Conservation (phyloP, 2,329 filamentous ascomycete species). For the Ophiocordyceps robertsii region DNA sequence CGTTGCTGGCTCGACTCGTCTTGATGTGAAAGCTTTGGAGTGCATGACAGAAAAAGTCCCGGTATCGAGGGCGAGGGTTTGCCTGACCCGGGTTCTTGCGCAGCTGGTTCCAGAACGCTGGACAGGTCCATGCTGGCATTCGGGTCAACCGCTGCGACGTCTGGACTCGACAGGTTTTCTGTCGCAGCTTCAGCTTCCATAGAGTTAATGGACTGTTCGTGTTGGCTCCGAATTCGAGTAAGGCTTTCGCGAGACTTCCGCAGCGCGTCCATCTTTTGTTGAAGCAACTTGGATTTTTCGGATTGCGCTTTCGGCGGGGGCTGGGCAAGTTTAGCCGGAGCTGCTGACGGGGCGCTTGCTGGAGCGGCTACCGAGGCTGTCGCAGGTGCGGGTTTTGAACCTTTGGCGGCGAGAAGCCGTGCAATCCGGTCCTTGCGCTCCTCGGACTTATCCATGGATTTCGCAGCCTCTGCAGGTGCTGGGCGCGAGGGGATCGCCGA, state of each 20-base stretch:
- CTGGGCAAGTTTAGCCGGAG: constrained; percentile 4
- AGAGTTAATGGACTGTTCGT: not conserved
- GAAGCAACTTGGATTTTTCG: constrained; percentile 59
- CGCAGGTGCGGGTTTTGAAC: constrained; percentile 31
- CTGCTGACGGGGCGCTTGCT: constrained; percentile 2
- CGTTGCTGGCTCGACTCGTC: constrained; percentile 20
- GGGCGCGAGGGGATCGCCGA: not conserved
- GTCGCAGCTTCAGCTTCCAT: not conserved
- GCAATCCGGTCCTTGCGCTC: constrained; percentile 68
- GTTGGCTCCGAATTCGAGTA: constrained; percentile 13
- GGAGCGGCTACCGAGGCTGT: constrained; percentile 4
- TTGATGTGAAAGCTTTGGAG: constrained; percentile 10
- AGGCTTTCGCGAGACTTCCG: constrained; percentile 40
- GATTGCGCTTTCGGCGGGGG: constrained; percentile 28
- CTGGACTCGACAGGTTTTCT: constrained; percentile 2
- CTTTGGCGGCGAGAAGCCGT: constrained; percentile 60
- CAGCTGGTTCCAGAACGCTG: not conserved
- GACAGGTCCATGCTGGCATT: not conserved
- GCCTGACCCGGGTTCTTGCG: not conserved
- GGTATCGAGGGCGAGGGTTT: constrained; percentile 16
- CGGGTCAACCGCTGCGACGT: not conserved
- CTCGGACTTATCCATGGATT: constrained; percentile 27
- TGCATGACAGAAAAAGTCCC: constrained; percentile 21
- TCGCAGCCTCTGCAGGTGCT: not conserved
- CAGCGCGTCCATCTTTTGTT: constrained; percentile 67